A percentile compares a stretch with the other conserved stretches of the same genome.
Conservation (phyloP, 441 rosid genomes). For the Populus hybrid region DNA sequence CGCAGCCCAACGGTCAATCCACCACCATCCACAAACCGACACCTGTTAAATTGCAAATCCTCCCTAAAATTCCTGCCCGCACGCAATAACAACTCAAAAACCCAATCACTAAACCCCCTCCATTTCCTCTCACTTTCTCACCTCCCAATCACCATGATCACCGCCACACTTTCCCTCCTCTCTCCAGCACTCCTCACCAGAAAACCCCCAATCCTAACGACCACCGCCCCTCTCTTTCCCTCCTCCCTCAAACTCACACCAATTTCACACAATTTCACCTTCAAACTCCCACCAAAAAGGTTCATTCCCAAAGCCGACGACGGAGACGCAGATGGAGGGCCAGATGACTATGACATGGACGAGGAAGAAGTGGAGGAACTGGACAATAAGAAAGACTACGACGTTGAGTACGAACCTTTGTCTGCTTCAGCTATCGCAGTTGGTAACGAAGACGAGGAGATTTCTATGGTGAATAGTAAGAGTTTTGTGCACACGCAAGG, state of each 20-base stretch:
- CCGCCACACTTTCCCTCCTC: slow-evolving; percentile 25
- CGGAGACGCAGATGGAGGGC: too few relatives aligned
- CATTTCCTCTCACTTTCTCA: not conserved
- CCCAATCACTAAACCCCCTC: slow-evolving; percentile 19
- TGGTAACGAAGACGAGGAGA: too few relatives aligned
- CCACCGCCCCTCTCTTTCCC: slow-evolving; percentile 14
- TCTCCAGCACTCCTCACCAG: slow-evolving; percentile 25
- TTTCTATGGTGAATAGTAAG: too few relatives aligned
- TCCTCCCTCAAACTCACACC: slow-evolving; percentile 20
- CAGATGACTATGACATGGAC: too few relatives aligned
- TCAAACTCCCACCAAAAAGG: slow-evolving; percentile 22
- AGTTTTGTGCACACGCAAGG: too few relatives aligned
- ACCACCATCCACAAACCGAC: not conserved
- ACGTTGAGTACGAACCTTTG: too few relatives aligned
- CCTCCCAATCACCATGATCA: slow-evolving; percentile 16
- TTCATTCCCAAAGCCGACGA: slow-evolving; percentile 67
- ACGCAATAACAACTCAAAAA: slow-evolving; percentile 1
- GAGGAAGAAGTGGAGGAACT: too few relatives aligned
- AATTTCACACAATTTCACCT: slow-evolving; percentile 19
- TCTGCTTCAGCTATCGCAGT: too few relatives aligned
- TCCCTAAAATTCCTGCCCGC: not conserved
- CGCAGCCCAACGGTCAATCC: not conserved
- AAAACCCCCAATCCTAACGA: slow-evolving; percentile 23
- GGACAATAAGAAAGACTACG: too few relatives aligned
- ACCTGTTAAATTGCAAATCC: not conserved